Base-by-base conservation (phyloP, 148 eudicot species). In the Amaranthus cruentus region DNA sequence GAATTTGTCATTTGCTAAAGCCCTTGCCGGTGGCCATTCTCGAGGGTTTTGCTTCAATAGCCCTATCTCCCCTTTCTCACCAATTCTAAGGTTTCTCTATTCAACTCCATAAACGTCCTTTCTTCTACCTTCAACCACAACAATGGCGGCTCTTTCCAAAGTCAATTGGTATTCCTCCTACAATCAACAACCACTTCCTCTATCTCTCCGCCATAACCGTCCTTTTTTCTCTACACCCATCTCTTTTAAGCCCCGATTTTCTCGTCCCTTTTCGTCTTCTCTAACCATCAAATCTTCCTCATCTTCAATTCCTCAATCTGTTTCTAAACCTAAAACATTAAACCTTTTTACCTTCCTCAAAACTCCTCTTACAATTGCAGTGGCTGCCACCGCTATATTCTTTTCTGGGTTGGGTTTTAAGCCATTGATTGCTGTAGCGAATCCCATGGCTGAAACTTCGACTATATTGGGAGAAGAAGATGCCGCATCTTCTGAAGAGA, bases 361-460 rank as follows among this genome's bases (percentile, higher is more conserved):
- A 75, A 71, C 84, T 56, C 79, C 92, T 44, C 62, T 85, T 9
- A 69, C 84, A 46, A 52, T 89, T 15, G 83, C 87, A 6, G 79
- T 85, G 9, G 73, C 90, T 8, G 82, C 89, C 78, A 72, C 91
- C 38, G 87, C 91, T 3, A 21, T 90, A 50, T 75, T 92, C 79
- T 78, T 88, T 61, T 68, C 84, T 44, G 79, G 85, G 3, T 64
- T 84, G 21, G 28, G 69, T 7, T 58, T 44, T 55, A 84, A 77
- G 54, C 80, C 90, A 46, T 50, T 44, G 18, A 5, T 65, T 3
- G 77, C 80, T 1, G 6, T 80, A 6, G 87, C 89, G 4, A 69
- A 66, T 0, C 65, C 81, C 4, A 60, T 72, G 6, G 78, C 53
- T 7, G 50, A 64, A 56, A 50, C 63, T 0, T 62, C 50, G 7